Evolutionary conservation across 2,329 filamentous ascomycete genomes (phyloP), one percentile per base, ranked within the genome.

Genomic region (Paracamarosporium sp.): DNA sequence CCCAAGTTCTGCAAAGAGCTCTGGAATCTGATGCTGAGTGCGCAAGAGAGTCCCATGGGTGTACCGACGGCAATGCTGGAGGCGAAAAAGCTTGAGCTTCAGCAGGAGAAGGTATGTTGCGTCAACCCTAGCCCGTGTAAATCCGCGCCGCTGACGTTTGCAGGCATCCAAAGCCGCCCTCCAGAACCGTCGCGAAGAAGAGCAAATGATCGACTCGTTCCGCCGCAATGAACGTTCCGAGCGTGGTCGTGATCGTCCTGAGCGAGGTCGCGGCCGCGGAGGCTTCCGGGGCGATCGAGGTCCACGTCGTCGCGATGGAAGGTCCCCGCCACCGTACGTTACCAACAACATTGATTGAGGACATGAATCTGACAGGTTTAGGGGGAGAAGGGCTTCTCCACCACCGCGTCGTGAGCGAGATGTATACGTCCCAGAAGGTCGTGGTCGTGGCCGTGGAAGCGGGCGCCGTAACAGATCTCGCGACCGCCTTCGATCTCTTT

Each of bases 61-160:
- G 93, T 99, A 12, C 94, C 95, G 0, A 94, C 96, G 76, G 93
- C 97, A 77, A 83, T 99, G 40, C 81, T 99, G 2, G 95, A 99
- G 75, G 93, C 94, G 0, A 99, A 99, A 83, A 99, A 98, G 79
- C 81, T 91, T 43, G 95, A 99, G 78, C 82, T 99, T 46, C 92
- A 95, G 61, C 92, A 97, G 78, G 93, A 97, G 78, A 96, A 96
- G 89, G 94, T 96, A 76, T 31, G 73, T 55, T 25, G 25, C 30
- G 12, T 27, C 25, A 24, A 17, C 12, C 17, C 27, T 36, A 36
- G 5, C 17, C 11, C 17, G 36, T 30, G 33, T 8, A 13, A 36
- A 31, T n/a, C 24, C 25, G 24, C 48, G 50, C 36, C 40, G 56
- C 72, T 76, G 68, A 68, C 55, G 28, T n/a, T 30, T 15, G 12